Conservation (phyloP, 495 filamentous ascomycete species). For the Corynascus novoguineensis region DNA sequence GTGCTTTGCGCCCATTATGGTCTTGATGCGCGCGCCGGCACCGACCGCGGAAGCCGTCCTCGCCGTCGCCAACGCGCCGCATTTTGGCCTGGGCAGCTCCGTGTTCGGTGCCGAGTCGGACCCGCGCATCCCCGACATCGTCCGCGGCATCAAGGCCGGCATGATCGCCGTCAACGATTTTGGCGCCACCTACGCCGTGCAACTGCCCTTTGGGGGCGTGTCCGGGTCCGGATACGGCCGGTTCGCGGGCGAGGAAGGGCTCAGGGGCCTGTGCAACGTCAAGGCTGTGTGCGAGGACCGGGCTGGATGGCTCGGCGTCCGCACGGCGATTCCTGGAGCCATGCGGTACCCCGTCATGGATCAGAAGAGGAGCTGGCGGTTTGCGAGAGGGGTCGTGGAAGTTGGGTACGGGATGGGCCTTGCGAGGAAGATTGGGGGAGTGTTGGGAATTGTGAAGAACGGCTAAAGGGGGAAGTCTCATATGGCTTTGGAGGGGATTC, state of each 20-base stretch:
- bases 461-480: constrained; percentile 7
- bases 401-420: constrained; percentile 46
- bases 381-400: constrained; percentile 51
- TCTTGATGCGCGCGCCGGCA: constrained; percentile 63
- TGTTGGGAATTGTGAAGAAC: constrained; percentile 41
- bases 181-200: constrained; percentile 82
- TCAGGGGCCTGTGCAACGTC: constrained; percentile 75
- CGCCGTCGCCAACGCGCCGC: constrained; percentile 65
- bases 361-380: constrained; percentile 49
- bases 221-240: constrained; percentile 85
- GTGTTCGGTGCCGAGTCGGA: constrained; percentile 66
- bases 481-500: neutral
- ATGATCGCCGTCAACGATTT: constrained; percentile 97
- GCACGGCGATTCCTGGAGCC: constrained; percentile 70
- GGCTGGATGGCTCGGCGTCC: constrained; percentile 51
- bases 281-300: constrained; percentile 82
- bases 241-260: constrained; percentile 86
- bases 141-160: constrained; percentile 66
- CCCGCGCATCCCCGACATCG: constrained; percentile 42
- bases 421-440: constrained; percentile 33
- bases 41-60: constrained; percentile 55
- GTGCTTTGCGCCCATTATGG: constrained; percentile 86
- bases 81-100: constrained; percentile 72
- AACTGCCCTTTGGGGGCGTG: constrained; percentile 87
- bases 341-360: constrained; percentile 73